Evolutionary conservation across 1,284 basidiomycete species (phyloP).

Genomic region (Xerocomus nothofagi): DNA sequence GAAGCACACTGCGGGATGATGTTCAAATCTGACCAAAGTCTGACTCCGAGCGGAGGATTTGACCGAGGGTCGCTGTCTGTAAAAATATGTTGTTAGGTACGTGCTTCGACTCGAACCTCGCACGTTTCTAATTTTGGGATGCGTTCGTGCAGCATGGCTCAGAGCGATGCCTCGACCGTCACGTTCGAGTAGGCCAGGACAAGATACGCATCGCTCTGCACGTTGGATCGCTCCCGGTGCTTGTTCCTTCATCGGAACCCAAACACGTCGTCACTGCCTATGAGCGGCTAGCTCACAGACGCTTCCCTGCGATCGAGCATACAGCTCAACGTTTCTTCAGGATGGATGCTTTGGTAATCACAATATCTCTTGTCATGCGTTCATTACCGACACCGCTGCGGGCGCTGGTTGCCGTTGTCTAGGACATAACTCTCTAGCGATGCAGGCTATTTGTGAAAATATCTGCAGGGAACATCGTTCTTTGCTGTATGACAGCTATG

Average conservation of each 20-base stretch:
- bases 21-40: no score
- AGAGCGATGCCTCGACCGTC: slow-evolving; percentile 9
- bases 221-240: slow-evolving; percentile 1
- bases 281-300: slow-evolving; percentile 2
- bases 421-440: neutral
- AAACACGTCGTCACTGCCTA: slow-evolving; percentile 9
- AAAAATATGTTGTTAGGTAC: neutral
- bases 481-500: slow-evolving; percentile 18
- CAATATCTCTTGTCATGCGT: neutral
- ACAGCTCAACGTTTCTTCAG: neutral
- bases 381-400: neutral
- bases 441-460: slow-evolving; percentile 6
- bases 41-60: neutral
- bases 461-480: neutral
- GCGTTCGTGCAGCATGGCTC: slow-evolving; percentile 7
- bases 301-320: neutral
- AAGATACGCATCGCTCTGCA: slow-evolving; percentile 2
- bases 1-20: neutral
- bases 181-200: neutral
- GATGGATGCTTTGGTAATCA: neutral
- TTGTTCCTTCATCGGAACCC: slow-evolving; percentile 1
- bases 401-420: neutral
- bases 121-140: slow-evolving; percentile 1
- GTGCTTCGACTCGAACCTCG: neutral
- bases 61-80: neutral